These are phyloP conservation scores for Alnus glutinosa DNA, from an alignment of 306 rosid genomes.

Conservation along the genomic window DNA sequence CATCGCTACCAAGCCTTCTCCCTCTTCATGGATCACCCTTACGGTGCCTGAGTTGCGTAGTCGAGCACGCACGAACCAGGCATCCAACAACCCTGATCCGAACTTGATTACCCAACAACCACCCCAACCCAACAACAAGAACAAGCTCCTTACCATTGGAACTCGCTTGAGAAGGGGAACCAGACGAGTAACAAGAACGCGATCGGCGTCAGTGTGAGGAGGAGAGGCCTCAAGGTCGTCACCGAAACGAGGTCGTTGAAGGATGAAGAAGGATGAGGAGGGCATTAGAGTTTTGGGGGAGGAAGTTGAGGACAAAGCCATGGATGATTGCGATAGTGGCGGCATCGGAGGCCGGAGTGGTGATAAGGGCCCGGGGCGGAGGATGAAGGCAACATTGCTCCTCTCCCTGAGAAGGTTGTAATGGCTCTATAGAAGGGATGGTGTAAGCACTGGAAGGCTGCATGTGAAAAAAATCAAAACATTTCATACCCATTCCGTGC, in stretches of 20 bases:
- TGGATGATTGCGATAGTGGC: constrained; percentile 77
- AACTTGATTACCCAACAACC: constrained; percentile 33
- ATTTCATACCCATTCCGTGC: no score
- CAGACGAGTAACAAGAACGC: not conserved
- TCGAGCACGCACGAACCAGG: constrained; percentile 38
- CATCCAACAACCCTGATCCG: constrained; percentile 26
- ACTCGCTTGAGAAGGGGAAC: constrained; percentile 30
- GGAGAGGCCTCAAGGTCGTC: not conserved
- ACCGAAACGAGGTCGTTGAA: constrained; percentile 32
- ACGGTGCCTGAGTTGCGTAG: constrained; percentile 38
- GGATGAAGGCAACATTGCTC: constrained; percentile 67
- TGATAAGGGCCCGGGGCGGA: constrained; percentile 66
- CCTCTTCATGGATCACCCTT: no score
- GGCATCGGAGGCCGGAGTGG: constrained; percentile 66
- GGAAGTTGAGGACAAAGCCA: constrained; percentile 34
- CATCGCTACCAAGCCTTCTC: no score
- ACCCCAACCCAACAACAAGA: not conserved
- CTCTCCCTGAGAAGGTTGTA: constrained; percentile 83
- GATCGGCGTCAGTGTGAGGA: not conserved
- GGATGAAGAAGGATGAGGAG: constrained; percentile 8
- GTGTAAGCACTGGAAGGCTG: no score
- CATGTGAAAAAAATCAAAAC: no score
- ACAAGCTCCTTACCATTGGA: constrained; percentile 19
- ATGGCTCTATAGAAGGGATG: no score
- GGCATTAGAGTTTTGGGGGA: constrained; percentile 32